A percentile compares a stretch with the other conserved stretches of the same genome.
phyloP scores from a whole-genome alignment of 805 yeast species.

The Metschnikowia rubicola region DNA sequence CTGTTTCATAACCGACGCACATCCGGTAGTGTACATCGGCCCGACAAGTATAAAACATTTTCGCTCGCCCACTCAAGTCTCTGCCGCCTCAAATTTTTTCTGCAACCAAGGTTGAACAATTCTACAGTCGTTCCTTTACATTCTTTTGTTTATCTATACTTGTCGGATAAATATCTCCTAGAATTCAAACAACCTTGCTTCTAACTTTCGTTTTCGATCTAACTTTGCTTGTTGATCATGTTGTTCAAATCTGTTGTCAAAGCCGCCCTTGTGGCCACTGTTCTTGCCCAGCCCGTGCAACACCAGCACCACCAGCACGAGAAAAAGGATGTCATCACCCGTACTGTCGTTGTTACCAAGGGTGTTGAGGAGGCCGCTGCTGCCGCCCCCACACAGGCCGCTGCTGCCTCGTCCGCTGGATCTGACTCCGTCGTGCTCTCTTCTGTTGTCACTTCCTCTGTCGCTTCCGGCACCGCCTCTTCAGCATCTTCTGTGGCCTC shows the following conservation, averaged over 20 bases:
- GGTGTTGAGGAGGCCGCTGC: constrained; percentile 26
- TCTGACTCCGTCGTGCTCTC: constrained; percentile 19
- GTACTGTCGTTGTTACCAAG: constrained; percentile 49
- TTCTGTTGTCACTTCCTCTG: constrained; percentile 21
- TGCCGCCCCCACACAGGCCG: not conserved
- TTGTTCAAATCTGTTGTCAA: constrained; percentile 47
- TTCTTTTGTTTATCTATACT: constrained; percentile 3
- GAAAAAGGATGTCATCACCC: constrained; percentile 53
- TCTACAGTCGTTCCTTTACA: constrained; percentile 39
- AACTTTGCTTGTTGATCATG: constrained; percentile 26
- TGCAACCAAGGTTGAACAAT: constrained; percentile 19
- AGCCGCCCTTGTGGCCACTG: constrained; percentile 48
- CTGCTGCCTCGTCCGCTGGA: not conserved
- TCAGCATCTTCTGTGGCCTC: constrained; percentile 7
- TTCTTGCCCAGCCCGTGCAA: constrained; percentile 59
- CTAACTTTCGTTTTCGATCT: constrained; percentile 10
- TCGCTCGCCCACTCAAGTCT: not conserved
- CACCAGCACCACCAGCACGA: constrained; percentile 50
- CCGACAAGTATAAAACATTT: constrained; percentile 1
- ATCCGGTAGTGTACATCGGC: not conserved
- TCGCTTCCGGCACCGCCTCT: constrained; percentile 22
- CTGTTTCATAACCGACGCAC: constrained; percentile 6
- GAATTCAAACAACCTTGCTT: constrained; percentile 20
- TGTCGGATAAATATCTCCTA: constrained; percentile 17
- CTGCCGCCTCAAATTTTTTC: constrained; percentile 5